Evolutionary conservation across 2,329 filamentous ascomycete genomes (phyloP), one percentile per base, ranked within the genome.

Genomic region (Ceratocystis destructans): DNA sequence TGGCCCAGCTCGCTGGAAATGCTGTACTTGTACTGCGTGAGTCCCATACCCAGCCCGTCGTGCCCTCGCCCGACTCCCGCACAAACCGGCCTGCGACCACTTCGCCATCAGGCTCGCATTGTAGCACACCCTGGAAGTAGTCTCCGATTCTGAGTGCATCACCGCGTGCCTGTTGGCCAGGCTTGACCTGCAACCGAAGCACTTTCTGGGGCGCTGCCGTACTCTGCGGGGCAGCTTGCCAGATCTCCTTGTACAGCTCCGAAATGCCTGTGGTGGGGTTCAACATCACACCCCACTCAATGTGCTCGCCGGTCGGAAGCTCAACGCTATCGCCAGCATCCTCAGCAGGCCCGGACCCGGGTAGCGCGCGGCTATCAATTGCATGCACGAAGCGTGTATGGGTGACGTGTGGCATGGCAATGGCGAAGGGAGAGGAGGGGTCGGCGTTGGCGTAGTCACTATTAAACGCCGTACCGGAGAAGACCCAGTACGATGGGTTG

Each of bases 221-320:
- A 12, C 17, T n/a, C 31, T 64, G 62, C 33, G 28, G 31, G 22
- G 55, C 66, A 3, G 50, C 25, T 20, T 45, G 41, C 87, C 87
- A 89, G 1, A 87, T 72, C 73, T 90, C 87, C 72, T 89, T 86
- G 70, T 91, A 90, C 0, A 75, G 74, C 8, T 79, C 79, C 48
- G 78, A 72, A 0, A 71, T 53, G 0, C 81, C 80, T 1, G 82
- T 83, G 0, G 73, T 76, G 0, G 83, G 83, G 69, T 87, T 84
- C 10, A 79, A 74, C 81, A 87, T 87, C 12, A 71, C 70, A 0
- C 86, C 86, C 55, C 75, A 80, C 72, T 89, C 86, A 4, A 86
- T 73, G 6, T 78, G 76, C 15, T 71, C 72, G 45, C 75, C 75
- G 71, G 77, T 72, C 3, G 73, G 68, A 41, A 76, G 75, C 17